Evolutionary conservation across 164 flowering plant genomes (phyloP), one percentile per base, ranked within the genome.

Genomic region (Annona cherimola): DNA sequence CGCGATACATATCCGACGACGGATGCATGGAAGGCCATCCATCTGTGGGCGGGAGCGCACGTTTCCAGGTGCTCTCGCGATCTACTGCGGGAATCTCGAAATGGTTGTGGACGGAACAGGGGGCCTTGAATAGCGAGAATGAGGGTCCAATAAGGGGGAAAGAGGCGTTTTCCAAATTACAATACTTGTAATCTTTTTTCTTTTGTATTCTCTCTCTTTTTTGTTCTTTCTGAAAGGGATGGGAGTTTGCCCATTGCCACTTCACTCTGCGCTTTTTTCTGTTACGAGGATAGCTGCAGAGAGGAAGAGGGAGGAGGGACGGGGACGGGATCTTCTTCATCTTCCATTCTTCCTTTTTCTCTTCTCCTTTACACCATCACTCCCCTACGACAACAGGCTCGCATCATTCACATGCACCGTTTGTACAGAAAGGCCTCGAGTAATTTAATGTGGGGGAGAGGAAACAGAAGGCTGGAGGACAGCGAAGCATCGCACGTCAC

Each of bases 401-500:
- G 14, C 57, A 8, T 50, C 57, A 50, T 50, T 9, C 57, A 8
- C 14, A 50, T 11, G 14, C 57, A 50, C 57, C 57, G 14, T 50
- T 50, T 50, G 57, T 50, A 50, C 57, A 3, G 57, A 9, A 7
- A 50, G 9, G 14, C 9, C 14, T 9, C 65, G 2, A 62, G 9
- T 62, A 18, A 39, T 62, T 62, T 62, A 62, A 62, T 62, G 65
- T 3, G 4, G 40, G 67, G 35, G 57, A 9, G 43, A 66, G 35
- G 42, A 70, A 42, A 60, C 50, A 66, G 73, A 80, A 79, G 80
- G 86, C 42, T 83, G 81, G 87, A 79, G 79, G 80, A 78, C 87
- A 85, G 90, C 88, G 85, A 87, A 83, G 88, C 88, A 83, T 79
- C 79, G 35, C 35, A 26, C 35, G 35, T 26, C 35, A 26, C 35